These are phyloP conservation scores for Fusarium hostae DNA, from an alignment of 2,329 filamentous ascomycete genomes.

Conservation along the genomic window DNA sequence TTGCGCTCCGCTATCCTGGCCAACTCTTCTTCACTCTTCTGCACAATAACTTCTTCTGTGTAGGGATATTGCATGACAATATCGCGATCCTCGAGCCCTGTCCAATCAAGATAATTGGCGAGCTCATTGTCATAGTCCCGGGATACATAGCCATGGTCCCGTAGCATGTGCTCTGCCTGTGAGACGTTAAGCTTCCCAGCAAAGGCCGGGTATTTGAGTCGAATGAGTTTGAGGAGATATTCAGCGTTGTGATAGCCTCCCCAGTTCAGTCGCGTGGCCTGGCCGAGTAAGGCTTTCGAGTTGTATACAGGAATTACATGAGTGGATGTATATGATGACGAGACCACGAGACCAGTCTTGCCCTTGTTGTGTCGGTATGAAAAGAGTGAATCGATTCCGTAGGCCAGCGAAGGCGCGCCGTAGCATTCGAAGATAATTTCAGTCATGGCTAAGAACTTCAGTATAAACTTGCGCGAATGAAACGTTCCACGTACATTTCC, in stretches of 20 bases:
- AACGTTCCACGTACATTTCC: constrained; percentile 73
- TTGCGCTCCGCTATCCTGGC: constrained; percentile 91
- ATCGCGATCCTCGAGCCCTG: constrained; percentile 88
- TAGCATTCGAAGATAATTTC: constrained; percentile 98
- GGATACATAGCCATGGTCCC: constrained; percentile 90
- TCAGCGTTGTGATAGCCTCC: constrained; percentile 90
- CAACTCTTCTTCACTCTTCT: constrained; percentile 95
- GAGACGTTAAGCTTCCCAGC: constrained; percentile 85
- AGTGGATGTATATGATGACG: constrained; percentile 92
- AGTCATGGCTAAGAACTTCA: constrained; percentile 78
- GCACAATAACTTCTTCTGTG: constrained; percentile 87
- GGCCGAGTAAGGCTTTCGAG: constrained; percentile 82
- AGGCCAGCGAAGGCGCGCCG: constrained; percentile 86
- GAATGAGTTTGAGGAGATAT: constrained; percentile 89
- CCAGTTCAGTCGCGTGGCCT: constrained; percentile 93
- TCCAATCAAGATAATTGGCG: constrained; percentile 85
- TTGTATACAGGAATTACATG: constrained; percentile 95
- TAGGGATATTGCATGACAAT: constrained; percentile 92
- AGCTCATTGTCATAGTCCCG: constrained; percentile 85
- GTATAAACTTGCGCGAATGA: constrained; percentile 3
- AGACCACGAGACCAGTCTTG: constrained; percentile 86
- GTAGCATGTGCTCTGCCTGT: constrained; percentile 88
- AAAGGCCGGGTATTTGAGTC: constrained; percentile 91
- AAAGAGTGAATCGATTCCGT: constrained; percentile 96
- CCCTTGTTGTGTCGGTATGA: constrained; percentile 94